Percentiles rank a stretch among this genome's conserved stretches.
Evolutionary conservation across 352 stramenopile species (phyloP).

Genomic region (Phytophthora fragariae): DNA sequence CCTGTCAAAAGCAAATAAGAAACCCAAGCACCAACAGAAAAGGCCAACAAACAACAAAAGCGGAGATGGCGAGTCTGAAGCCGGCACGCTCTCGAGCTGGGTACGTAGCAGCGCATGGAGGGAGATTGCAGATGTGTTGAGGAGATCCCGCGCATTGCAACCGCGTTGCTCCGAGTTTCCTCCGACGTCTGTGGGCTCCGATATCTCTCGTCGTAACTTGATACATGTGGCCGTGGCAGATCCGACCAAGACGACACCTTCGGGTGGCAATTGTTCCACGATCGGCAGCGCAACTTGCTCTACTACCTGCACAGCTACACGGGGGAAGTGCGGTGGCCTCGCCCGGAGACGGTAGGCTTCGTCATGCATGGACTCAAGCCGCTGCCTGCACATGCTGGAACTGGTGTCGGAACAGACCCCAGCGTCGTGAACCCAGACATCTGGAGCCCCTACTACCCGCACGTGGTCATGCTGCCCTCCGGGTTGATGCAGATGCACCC

Average conservation of each 20-base stretch:
- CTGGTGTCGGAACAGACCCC: not conserved
- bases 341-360: slow-evolving; percentile 53
- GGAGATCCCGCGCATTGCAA: not conserved
- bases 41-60: not conserved
- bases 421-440: slow-evolving; percentile 31
- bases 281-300: slow-evolving; percentile 52
- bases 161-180: slow-evolving; percentile 9
- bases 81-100: slow-evolving; percentile 12
- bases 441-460: slow-evolving; percentile 58
- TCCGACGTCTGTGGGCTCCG: slow-evolving; percentile 7
- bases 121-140: not conserved
- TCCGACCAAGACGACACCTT: slow-evolving; percentile 45
- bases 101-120: slow-evolving; percentile 29
- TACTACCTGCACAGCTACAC: slow-evolving; percentile 79
- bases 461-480: slow-evolving; percentile 68
- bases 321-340: slow-evolving; percentile 77
- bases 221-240: slow-evolving; percentile 1
- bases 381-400: slow-evolving; percentile 33
- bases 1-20: slow-evolving; percentile 48
- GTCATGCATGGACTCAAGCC: slow-evolving; percentile 58
- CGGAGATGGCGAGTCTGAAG: slow-evolving; percentile 23
- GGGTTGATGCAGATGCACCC: slow-evolving; percentile 60
- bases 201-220: slow-evolving; percentile 11
- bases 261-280: slow-evolving; percentile 65
- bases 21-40: slow-evolving; percentile 25